Conservation (phyloP, 495 filamentous ascomycete genomes). For the Neurospora tetrasperma region DNA sequence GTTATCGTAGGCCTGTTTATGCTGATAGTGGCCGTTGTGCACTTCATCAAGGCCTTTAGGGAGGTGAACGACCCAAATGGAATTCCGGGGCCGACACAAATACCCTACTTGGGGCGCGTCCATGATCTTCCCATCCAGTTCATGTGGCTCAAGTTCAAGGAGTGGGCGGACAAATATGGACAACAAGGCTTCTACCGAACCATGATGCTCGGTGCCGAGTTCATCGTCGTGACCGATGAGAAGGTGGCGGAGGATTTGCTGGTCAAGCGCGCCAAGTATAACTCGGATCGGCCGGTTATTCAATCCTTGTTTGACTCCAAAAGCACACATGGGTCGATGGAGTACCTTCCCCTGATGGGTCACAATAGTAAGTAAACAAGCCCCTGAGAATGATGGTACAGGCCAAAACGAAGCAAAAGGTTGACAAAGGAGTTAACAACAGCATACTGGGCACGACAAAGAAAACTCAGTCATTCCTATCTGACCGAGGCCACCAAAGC, state of each 20-base stretch:
- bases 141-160: constrained; percentile 43
- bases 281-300: constrained; percentile 36
- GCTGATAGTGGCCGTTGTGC: constrained; percentile 15
- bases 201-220: constrained; percentile 35
- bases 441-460: constrained; percentile 33
- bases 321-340: constrained; percentile 27
- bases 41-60: constrained; percentile 20
- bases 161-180: constrained; percentile 41
- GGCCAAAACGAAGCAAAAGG: neutral
- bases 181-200: constrained; percentile 35
- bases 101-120: constrained; percentile 35
- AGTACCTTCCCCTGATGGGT: constrained; percentile 34
- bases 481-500: constrained; percentile 29
- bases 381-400: neutral
- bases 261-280: constrained; percentile 35
- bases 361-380: constrained; percentile 24
- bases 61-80: constrained; percentile 24
- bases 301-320: constrained; percentile 34
- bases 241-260: constrained; percentile 43
- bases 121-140: constrained; percentile 37
- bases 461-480: constrained; percentile 28
- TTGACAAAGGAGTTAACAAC: neutral
- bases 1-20: constrained; percentile 14
- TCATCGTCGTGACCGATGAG: constrained; percentile 42
- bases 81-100: constrained; percentile 27